These are phyloP conservation scores for Fusarium subglutinans DNA, from an alignment of 2,329 filamentous ascomycete species.

Conservation along the genomic window DNA sequence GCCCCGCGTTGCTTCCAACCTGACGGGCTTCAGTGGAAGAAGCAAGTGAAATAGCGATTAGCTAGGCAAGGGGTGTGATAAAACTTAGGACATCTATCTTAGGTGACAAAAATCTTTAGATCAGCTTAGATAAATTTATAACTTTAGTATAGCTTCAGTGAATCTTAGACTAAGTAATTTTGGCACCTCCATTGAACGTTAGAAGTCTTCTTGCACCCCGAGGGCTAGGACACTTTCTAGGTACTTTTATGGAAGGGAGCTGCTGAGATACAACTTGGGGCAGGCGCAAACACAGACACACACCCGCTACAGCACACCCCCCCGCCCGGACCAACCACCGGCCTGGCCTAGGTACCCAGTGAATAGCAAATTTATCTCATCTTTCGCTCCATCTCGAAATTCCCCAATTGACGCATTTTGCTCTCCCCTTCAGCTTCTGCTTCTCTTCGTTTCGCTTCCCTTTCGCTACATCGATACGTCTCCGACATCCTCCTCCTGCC, in stretches of 20 bases:
- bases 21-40: slow-evolving; percentile 9
- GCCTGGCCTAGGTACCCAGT: slow-evolving; percentile 35
- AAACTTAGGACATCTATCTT: no score
- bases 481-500: slow-evolving; percentile 19
- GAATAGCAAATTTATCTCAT: slow-evolving; percentile 45
- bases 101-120: no score
- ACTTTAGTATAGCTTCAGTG: no score
- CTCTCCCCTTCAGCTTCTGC: slow-evolving; percentile 23
- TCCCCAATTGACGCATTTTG: slow-evolving; percentile 44
- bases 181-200: no score
- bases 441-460: slow-evolving; percentile 16
- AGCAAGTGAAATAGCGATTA: neutral
- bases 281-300: neutral
- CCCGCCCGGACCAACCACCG: slow-evolving; percentile 43
- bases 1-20: slow-evolving; percentile 14
- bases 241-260: neutral
- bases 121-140: no score
- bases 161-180: no score
- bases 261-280: slow-evolving; percentile 1
- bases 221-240: neutral
- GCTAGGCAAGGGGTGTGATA: neutral
- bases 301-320: slow-evolving; percentile 16
- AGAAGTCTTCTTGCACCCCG: no score
- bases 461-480: slow-evolving; percentile 21
- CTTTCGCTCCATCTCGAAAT: slow-evolving; percentile 41